A percentile compares a stretch with the other conserved stretches of the same genome.
Evolutionary conservation across 164 flowering plant species (phyloP).

Genomic region (Protea cynaroides): DNA sequence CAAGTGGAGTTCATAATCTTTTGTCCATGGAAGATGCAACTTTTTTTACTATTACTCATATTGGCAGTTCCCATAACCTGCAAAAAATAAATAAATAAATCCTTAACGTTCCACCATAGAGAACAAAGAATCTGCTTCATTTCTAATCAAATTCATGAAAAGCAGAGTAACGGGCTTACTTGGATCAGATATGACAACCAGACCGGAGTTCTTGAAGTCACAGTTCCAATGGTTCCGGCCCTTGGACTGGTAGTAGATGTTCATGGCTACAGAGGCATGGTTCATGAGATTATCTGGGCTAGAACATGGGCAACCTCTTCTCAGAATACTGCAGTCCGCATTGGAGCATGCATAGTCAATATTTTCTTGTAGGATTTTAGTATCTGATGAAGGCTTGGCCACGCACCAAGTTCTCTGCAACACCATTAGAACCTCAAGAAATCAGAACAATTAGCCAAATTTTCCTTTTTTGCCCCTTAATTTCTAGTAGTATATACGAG

Average conservation of each 20-base stretch:
- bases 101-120: not conserved
- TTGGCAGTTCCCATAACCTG: slow-evolving; percentile 9
- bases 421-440: not conserved
- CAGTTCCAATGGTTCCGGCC: slow-evolving; percentile 76
- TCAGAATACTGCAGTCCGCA: slow-evolving; percentile 53
- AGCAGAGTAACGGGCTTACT: slow-evolving; percentile 29
- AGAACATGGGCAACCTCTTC: slow-evolving; percentile 48
- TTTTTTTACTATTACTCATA: not conserved
- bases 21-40: too few relatives aligned
- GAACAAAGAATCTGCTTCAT: not conserved
- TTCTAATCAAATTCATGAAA: too few relatives aligned
- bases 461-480: too few relatives aligned
- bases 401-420: slow-evolving; percentile 86
- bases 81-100: not conserved
- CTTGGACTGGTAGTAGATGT: slow-evolving; percentile 59
- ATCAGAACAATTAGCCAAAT: not conserved
- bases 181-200: slow-evolving; percentile 58
- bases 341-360: slow-evolving; percentile 59
- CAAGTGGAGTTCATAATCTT: too few relatives aligned
- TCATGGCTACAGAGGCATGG: slow-evolving; percentile 90
- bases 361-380: slow-evolving; percentile 35
- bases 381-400: slow-evolving; percentile 75
- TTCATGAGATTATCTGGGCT: slow-evolving; percentile 53
- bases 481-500: not conserved
- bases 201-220: slow-evolving; percentile 53